phyloP scores from a whole-genome alignment of 1,284 basidiomycete genomes.

The Chalciporus piperatoides region DNA sequence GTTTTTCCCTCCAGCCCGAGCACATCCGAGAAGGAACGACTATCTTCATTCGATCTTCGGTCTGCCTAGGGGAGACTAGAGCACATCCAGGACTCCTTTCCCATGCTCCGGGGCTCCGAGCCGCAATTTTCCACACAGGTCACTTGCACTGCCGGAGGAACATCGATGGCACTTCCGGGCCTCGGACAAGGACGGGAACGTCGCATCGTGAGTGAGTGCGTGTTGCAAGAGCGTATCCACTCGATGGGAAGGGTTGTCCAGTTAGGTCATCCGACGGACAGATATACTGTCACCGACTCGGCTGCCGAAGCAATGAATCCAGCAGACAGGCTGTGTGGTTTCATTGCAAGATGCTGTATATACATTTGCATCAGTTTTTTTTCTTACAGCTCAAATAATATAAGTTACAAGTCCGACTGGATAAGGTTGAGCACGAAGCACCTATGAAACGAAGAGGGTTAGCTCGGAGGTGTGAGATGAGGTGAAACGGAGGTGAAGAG shows the following conservation, averaged over 20 bases:
- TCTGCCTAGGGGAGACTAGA: too few species aligned
- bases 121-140: too few species aligned
- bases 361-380: not conserved
- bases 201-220: too few species aligned
- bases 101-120: too few species aligned
- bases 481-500: constrained; percentile 2
- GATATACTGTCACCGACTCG: not conserved
- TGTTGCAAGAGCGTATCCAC: not conserved
- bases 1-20: too few species aligned
- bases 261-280: too few species aligned
- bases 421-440: not conserved
- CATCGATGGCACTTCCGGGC: too few species aligned
- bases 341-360: not conserved
- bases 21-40: too few species aligned
- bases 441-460: constrained; percentile 16
- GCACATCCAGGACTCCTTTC: too few species aligned
- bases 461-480: constrained; percentile 7
- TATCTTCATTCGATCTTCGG: too few species aligned
- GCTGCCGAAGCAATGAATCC: not conserved
- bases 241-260: not conserved
- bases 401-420: not conserved
- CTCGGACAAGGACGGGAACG: too few species aligned
- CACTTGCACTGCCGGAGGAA: too few species aligned
- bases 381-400: not conserved
- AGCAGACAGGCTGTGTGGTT: not conserved